Conservation (phyloP, 495 filamentous ascomycete species). For the Echria macrotheca region DNA sequence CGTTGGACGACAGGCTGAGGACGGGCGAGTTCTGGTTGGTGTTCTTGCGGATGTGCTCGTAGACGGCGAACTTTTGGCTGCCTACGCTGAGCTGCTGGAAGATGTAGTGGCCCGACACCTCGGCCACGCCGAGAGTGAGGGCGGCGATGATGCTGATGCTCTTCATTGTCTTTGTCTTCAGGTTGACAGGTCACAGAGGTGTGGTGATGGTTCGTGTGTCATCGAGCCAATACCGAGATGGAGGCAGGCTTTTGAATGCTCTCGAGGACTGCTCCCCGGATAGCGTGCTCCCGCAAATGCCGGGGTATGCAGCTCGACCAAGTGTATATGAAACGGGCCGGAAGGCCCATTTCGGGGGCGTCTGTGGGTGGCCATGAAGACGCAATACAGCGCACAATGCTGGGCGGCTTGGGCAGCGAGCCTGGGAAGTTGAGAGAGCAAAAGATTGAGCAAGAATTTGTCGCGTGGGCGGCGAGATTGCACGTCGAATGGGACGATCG, state of each 20-base stretch:
- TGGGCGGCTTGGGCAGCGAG: constrained; percentile 3
- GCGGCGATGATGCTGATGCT: constrained; percentile 24
- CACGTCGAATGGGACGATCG: constrained; percentile 15
- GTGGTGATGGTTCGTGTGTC: too few relatives aligned
- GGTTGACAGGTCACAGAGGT: background rate
- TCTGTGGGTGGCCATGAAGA: constrained; percentile 9
- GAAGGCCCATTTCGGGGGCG: constrained; percentile 3
- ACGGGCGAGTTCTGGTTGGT: constrained; percentile 57
- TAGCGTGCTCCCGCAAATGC: constrained; percentile 17
- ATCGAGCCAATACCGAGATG: too few relatives aligned
- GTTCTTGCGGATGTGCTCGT: constrained; percentile 51
- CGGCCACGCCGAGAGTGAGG: constrained; percentile 30
- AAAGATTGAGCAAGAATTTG: constrained; percentile 9
- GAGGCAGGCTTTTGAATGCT: constrained; percentile 10
- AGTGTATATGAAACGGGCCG: constrained; percentile 26
- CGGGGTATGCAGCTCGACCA: constrained; percentile 15
- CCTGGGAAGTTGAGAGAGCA: constrained; percentile 7
- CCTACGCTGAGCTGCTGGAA: constrained; percentile 46
- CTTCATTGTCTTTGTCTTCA: constrained; percentile 29
- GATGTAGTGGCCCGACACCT: constrained; percentile 41
- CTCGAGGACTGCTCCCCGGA: constrained; percentile 7
- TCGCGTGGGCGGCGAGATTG: constrained; percentile 20
- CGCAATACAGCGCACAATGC: constrained; percentile 9
- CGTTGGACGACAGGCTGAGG: constrained; percentile 44
- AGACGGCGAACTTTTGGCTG: constrained; percentile 39